Base-by-base conservation (phyloP, 148 eudicot species). In the Arctostaphylos glauca region DNA sequence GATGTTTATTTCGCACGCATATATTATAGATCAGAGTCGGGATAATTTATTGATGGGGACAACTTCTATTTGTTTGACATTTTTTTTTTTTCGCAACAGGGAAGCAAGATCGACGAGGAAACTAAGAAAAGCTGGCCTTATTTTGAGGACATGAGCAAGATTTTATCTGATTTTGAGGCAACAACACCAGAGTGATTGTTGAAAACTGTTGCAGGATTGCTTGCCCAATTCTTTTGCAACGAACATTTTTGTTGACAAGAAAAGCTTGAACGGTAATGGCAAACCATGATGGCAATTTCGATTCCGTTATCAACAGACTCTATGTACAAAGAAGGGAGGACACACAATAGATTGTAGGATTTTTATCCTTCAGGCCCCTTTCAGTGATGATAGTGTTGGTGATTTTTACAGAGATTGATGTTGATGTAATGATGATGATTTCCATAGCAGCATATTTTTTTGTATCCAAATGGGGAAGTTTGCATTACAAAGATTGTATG, bases 111-210 rank as follows among this genome's bases (percentile, higher is more conserved):
- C 48, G 94, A 90, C 71, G 9, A 72, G 47, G 84, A 88, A 62
- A 85, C 70, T 84, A 86, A 72, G 83, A 85, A 86, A 79, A 90
- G 83, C 81, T 95, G 98, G 98, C 91, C 92, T 59, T 88, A 94
- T 86, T 94, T 81, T 76, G 87, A 88, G 25, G 93, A 88, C 75
- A 88, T 95, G 91, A 82, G 90, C 77, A 83, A 84, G 73, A 89
- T 94, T 38, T 84, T 94, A 43, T 92, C 91, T 50, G 86, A 83
- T 80, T 68, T 87, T 81, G 95, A 88, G 84, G 90, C 88, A 67
- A 78, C 79, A 43, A 9, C 80, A 62, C 31, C 76, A 58, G 6
- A 49, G 54, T 80, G 79, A 66, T 83, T 19, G 54, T 31, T 31
- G 71, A 81, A 71, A 78, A 25, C 64, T 41, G 77, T 31, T 31